Conservation (phyloP, 768 basidiomycete genomes). For the Termitomyces sp. region DNA sequence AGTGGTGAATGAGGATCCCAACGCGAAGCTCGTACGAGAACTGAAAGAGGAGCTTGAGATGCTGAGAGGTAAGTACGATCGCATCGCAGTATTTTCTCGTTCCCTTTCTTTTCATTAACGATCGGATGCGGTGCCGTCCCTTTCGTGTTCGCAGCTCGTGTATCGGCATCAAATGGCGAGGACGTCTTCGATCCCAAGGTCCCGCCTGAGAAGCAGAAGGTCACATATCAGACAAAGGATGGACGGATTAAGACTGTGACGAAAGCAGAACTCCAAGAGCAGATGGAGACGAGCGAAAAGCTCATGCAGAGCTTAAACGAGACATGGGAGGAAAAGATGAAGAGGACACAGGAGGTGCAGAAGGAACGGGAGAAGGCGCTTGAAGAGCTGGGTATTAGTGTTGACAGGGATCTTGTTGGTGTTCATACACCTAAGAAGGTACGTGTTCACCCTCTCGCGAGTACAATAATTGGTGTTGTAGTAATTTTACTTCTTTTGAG, state of each 20-base stretch:
- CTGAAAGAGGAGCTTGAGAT: constrained; percentile 97
- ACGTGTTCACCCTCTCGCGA: constrained; percentile 25
- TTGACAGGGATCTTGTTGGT: constrained; percentile 94
- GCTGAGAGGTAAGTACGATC: constrained; percentile 60
- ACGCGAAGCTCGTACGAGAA: constrained; percentile 96
- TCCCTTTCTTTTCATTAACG: constrained; percentile 6
- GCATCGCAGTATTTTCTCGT: constrained; percentile 19
- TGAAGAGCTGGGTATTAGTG: constrained; percentile 95
- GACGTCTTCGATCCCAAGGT: constrained; percentile 81
- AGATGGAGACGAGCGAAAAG: constrained; percentile 93
- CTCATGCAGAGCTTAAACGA: constrained; percentile 90
- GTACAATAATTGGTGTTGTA: constrained; percentile 6
- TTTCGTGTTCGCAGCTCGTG: constrained; percentile 49
- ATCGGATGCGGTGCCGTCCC: constrained; percentile 10
- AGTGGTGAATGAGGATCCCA: constrained; percentile 98
- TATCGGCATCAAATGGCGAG: constrained; percentile 62
- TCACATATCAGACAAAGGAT: constrained; percentile 89
- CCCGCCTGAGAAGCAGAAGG: constrained; percentile 92
- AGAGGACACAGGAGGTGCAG: constrained; percentile 89
- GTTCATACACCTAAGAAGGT: constrained; percentile 98
- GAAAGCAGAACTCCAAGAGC: constrained; percentile 96
- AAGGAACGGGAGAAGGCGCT: constrained; percentile 96
- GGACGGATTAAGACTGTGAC: constrained; percentile 93
- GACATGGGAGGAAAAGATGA: constrained; percentile 95
- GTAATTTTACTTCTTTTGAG: constrained; percentile 6